Base-by-base conservation (phyloP, 148 eudicot genomes). In the Polygonum maritimum region DNA sequence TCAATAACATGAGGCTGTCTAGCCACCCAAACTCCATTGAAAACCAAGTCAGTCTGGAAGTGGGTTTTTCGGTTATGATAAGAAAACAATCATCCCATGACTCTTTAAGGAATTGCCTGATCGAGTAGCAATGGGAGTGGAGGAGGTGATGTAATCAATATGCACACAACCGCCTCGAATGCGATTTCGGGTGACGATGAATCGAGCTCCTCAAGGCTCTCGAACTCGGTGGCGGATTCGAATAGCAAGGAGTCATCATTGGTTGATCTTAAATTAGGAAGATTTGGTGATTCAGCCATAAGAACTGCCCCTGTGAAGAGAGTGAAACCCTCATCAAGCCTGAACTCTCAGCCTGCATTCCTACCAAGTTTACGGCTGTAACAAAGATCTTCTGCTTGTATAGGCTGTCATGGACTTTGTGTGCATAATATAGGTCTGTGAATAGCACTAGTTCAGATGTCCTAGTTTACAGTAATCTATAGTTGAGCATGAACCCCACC, bases 351-450 rank as follows among this genome's bases (percentile, higher is more conserved):
- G 73, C 65, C 67, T 81, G 74, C 80, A 2, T 40, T 71, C n/a
- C 70, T 87, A 88, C 75, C 86, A 81, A 74, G 88, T 85, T 65
- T 75, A 81, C n/a, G 86, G 90, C 45, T 85, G 88, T 65, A 83
- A 77, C 71, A 81, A 80, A 77, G 88, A 87, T 75, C 85, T 85
- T 33, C n/a, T n/a, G n/a, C n/a, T 10, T 12, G 36, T 54, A 26
- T 26, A 60, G 69, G 69, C 69, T 31, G 15, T 36, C 19, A 16
- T 36, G 71, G 22, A 36, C 44, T 36, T 26, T 67, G 10, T 67
- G 71, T 36, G 71, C 21, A n/a, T n/a, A n/a, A 67, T 67, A 67
- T 67, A 67, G 71, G 71, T 36, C 36, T 67, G 71, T 67, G 71
- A 67, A n/a, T n/a, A n/a, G 44, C 6, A 60, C 44, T 15, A 54